These are phyloP conservation scores for Dictyostelium capitatum DNA, from an alignment of 78 protist species.

Conservation along the genomic window DNA sequence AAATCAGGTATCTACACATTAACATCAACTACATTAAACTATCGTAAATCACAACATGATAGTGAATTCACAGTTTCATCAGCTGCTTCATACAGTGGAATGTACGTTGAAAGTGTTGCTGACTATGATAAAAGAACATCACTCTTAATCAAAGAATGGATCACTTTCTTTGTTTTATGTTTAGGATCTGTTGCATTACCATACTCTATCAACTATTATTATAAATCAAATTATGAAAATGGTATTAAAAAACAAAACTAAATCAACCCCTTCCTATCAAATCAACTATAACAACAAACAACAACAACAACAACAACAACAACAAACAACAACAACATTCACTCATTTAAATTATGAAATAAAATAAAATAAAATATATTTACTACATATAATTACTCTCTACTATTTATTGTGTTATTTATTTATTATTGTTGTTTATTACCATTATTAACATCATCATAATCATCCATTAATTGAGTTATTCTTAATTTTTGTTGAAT, in stretches of 20 bases:
- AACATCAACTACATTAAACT: slow-evolving; percentile 44
- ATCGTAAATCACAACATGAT: slow-evolving; percentile 34
- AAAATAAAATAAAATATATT: too few species aligned
- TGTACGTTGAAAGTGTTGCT: slow-evolving; percentile 39
- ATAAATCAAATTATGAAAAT: slow-evolving; percentile 47
- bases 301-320: too few species aligned
- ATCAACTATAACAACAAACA: too few species aligned
- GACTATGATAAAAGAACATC: slow-evolving; percentile 63
- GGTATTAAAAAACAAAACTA: slow-evolving; percentile 53
- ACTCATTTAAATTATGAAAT: too few species aligned
- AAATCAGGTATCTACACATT: slow-evolving; percentile 27
- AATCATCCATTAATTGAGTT: slow-evolving; percentile 40
- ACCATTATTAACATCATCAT: slow-evolving; percentile 6
- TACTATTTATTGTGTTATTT: neutral
- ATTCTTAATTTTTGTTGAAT: slow-evolving; percentile 45
- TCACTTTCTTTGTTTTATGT: slow-evolving; percentile 31
- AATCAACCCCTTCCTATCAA: neutral
- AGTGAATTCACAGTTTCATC: slow-evolving; percentile 29
- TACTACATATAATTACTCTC: too few species aligned
- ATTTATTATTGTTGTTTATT: neutral
- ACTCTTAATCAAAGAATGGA: slow-evolving; percentile 41
- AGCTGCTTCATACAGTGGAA: slow-evolving; percentile 64
- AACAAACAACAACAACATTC: too few species aligned
- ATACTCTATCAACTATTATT: slow-evolving; percentile 30
- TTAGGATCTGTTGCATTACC: slow-evolving; percentile 59